Base-by-base conservation (phyloP, 805 yeast species). In the Yueomyces sinensis region DNA sequence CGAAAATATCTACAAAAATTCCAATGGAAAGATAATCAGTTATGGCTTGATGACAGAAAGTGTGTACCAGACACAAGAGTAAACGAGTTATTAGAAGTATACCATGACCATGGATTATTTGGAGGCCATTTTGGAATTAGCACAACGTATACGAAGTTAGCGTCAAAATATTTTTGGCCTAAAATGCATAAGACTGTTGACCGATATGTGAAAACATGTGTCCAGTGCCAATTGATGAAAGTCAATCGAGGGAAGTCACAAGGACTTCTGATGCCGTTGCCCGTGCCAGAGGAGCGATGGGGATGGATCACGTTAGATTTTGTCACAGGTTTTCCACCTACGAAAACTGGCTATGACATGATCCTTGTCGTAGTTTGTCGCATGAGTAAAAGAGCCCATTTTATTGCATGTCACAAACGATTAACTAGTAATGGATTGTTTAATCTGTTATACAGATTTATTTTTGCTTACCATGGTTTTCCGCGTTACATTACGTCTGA, bases 231-330 rank as follows among this genome's bases (percentile, higher is more conserved):
- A 29, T 11, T 37, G 14, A 28, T 33, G n/a, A 36, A 36, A n/a
- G 4, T 13, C 2, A 31, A 42, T 18, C 31, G 37, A n/a, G 33
- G 33, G 1, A n/a, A 23, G 3, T 7, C 25, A 4, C 41, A 44
- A 13, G 46, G 43, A 2, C 30, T 34, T 3, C 11, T 37, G 7
- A 18, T n/a, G 20, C 44, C 47, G 3, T 28, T 38, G 13, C 32
- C 24, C 2, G 28, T 47, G 2, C 40, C 48, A 3, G 35, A 39
- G 24, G 38, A 41, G 14, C 31, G 46, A 19, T 46, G 50, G 52
- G 19, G 17, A 9, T 39, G 35, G 23, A 41, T 46, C 2, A 33
- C 49, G 3, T 34, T 43, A 17, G 49, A 46, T 27, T 46, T 46
- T 27, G 28, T 36, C 2, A 27, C 42, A 5, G 46, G 49, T 9